Conservation (phyloP, 1,284 basidiomycete genomes). For the Takashimella tepidaria region DNA sequence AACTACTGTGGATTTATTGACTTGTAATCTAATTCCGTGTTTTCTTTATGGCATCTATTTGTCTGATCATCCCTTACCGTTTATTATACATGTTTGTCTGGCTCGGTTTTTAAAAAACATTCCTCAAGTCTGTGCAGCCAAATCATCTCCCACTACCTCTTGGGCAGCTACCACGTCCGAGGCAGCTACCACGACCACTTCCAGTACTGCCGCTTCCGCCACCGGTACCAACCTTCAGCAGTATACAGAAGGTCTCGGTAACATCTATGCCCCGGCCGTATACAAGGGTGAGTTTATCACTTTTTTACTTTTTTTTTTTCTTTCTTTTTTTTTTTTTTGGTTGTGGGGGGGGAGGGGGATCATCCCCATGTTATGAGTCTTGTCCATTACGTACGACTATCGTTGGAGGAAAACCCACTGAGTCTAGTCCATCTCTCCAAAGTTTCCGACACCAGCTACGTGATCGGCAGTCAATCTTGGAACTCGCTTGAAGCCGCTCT, state of each 20-base stretch:
- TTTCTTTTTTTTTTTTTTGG: no score
- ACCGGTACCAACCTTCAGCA: conserved; percentile 22
- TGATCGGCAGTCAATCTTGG: not conserved
- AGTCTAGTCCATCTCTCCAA: not conserved
- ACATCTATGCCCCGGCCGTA: conserved; percentile 24
- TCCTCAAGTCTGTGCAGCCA: no score
- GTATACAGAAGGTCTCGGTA: conserved; percentile 26
- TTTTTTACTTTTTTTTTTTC: not conserved
- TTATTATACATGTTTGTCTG: no score
- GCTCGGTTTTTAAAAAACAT: no score
- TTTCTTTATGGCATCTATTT: no score
- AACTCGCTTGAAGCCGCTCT: not conserved
- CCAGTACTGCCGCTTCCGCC: conserved; percentile 5
- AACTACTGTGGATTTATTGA: no score
- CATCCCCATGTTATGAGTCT: no score
- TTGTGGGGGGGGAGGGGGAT: no score
- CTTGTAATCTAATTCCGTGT: no score
- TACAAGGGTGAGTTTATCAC: not conserved
- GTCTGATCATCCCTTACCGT: no score
- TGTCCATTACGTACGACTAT: no score
- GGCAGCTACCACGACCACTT: conserved; percentile 3
- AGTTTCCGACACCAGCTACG: conserved; percentile 3
- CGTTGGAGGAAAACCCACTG: no score
- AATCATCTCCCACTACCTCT: not conserved
- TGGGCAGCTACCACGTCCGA: not conserved